Evolutionary conservation across 2,329 filamentous ascomycete genomes (phyloP), one percentile per base, ranked within the genome.

Genomic region (Penicillium sp.): DNA sequence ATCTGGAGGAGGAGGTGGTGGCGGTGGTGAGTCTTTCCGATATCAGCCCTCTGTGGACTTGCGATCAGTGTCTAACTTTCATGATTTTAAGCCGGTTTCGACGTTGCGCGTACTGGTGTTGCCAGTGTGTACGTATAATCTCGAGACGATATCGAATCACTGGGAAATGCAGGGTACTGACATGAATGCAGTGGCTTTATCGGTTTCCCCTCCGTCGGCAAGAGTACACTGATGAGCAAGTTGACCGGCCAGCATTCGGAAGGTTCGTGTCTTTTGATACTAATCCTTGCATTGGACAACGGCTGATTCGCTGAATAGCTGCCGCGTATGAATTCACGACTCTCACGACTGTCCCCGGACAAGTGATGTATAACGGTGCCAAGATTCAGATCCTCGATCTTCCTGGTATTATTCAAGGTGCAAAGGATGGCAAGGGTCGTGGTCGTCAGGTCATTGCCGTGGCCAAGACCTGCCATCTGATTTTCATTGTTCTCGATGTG

Each of bases 291-390:
- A 4, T 11, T 36, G 39, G 18, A 18, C n/a, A 27, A 49, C 37
- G 24, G 56, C 60, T 71, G 56, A 73, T 63, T 51, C 33, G 24
- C 54, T 41, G 35, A 63, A 57, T 63, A 81, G 94, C 88, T 56
- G 95, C 95, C 18, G 95, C 94, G 54, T 99, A 99, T 79, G 95
- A 99, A 76, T 99, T 99, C 82, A 99, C 95, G 66, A 99, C 95
- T 55, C 84, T 99, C 76, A 99, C 95, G 37, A 97, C 94, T 47
- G 95, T 99, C 50, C 95, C 95, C 43, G 95, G 95, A 55, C 95
- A 98, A 81, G 92, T 99, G 62, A 81, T 89, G 69, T 98, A 98
- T 80, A 98, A 99, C 73, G 95, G 94, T 59, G 95, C 95, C 50
- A 96, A 96, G 70, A 89, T 99, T 69, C 95, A 99, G 78, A 98